Evolutionary conservation across 208 protist genomes (phyloP).

Genomic region (Phytomonas sp.): DNA sequence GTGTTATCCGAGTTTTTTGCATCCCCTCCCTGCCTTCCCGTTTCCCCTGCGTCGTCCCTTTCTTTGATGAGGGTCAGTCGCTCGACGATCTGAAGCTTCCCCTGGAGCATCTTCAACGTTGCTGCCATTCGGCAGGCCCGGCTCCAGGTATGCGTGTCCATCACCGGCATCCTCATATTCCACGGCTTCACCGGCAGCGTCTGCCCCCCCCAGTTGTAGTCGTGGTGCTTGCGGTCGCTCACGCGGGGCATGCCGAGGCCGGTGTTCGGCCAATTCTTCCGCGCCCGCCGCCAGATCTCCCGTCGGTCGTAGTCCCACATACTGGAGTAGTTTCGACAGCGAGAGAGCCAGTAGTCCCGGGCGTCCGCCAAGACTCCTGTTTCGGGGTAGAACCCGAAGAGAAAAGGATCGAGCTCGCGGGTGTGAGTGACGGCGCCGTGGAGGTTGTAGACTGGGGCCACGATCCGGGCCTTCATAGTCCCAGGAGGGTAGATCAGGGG

Average conservation of each 20-base stretch:
- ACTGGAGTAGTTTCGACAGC: slow-evolving; percentile 82
- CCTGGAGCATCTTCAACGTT: slow-evolving; percentile 86
- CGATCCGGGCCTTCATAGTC: slow-evolving; percentile 84
- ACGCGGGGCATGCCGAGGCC: slow-evolving; percentile 85
- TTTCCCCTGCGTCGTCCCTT: no score
- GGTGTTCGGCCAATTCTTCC: slow-evolving; percentile 91
- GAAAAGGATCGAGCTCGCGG: slow-evolving; percentile 84
- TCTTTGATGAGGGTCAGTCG: slow-evolving; percentile 36
- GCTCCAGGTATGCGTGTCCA: slow-evolving; percentile 83
- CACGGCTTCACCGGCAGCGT: slow-evolving; percentile 81
- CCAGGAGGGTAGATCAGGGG: slow-evolving; percentile 79
- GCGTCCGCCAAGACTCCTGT: slow-evolving; percentile 67
- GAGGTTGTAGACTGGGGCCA: slow-evolving; percentile 76
- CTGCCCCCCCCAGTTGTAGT: slow-evolving; percentile 70
- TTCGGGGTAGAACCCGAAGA: slow-evolving; percentile 85
- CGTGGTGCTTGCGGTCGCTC: slow-evolving; percentile 76
- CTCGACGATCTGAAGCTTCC: slow-evolving; percentile 82
- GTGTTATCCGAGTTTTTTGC: no score
- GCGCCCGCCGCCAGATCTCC: slow-evolving; percentile 84
- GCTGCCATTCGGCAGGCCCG: slow-evolving; percentile 83
- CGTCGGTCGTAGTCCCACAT: slow-evolving; percentile 86
- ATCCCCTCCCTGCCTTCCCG: no score
- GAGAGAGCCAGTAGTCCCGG: slow-evolving; percentile 80
- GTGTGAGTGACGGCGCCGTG: slow-evolving; percentile 76
- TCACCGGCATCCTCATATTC: slow-evolving; percentile 88